phyloP scores from a whole-genome alignment of 2,329 filamentous ascomycete species.

The Reticulascus tulasneorum region DNA sequence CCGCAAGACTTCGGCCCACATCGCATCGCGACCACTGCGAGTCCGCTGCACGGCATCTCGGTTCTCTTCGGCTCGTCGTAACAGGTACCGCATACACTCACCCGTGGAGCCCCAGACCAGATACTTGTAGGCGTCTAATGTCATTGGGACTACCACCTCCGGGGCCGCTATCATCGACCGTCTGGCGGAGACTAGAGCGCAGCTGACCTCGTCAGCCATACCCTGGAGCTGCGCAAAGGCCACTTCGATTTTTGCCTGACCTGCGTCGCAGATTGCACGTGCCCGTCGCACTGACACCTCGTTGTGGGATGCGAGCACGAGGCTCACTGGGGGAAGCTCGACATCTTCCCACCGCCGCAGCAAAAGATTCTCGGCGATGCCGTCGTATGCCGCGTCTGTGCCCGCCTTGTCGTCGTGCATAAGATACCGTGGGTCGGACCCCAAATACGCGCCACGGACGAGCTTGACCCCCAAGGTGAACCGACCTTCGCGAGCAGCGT shows the following conservation, averaged over 20 bases:
- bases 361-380: conserved; percentile 64
- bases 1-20: conserved; percentile 58
- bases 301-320: conserved; percentile 85
- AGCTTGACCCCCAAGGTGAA: conserved; percentile 72
- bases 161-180: background rate
- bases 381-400: conserved; percentile 70
- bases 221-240: conserved; percentile 37
- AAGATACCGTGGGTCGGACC: conserved; percentile 63
- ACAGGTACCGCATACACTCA: conserved; percentile 83
- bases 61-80: conserved; percentile 62
- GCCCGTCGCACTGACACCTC: conserved; percentile 62
- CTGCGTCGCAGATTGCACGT: conserved; percentile 45
- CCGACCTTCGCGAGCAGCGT: conserved; percentile 50
- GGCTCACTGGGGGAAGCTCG: conserved; percentile 52
- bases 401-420: conserved; percentile 70
- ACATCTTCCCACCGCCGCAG: conserved; percentile 53
- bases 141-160: background rate
- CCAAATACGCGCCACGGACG: conserved; percentile 71
- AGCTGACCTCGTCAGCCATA: conserved; percentile 92
- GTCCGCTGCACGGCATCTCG: conserved; percentile 65
- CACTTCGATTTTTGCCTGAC: conserved; percentile 34
- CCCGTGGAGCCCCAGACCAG: conserved; percentile 66
- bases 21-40: conserved; percentile 56
- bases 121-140: conserved; percentile 57
- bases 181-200: conserved; percentile 43